Base-by-base conservation (phyloP, 1,284 basidiomycete species). In the Cystobasidium sp. region DNA sequence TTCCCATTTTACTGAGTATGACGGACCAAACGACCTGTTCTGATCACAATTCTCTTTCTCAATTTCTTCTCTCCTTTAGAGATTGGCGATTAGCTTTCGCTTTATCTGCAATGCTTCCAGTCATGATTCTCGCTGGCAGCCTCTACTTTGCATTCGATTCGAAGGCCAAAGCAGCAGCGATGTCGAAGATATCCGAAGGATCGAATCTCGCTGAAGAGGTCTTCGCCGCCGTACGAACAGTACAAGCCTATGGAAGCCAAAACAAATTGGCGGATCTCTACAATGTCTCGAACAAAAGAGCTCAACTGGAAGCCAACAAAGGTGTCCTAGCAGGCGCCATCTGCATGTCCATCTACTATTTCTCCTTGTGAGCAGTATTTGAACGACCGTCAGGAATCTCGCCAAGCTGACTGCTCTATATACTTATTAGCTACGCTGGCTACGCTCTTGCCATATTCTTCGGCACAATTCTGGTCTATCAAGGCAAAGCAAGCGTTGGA, bases 181-280 rank as follows among this genome's bases (percentile, higher is more conserved):
- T 96, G 70, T 88, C 90, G 73, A 84, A 89, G 71, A 87, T 96
- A 47, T 92, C 93, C 3, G 88, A 90, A 37, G 91, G 90, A 31
- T 94, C 94, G 49, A 89, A 87, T 3, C 83, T 97, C 12, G 95
- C 95, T 0, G 96, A 99, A 83, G 96, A 99, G 82, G 92, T 94
- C 78, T 91, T 99, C 70, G 90, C 91, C 0, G 92, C 91, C 20
- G 83, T 95, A 52, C 90, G 93, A 22, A 94, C 91, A 1, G 90
- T 93, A 0, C 94, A 97, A 77, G 95, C 96, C 0, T 99, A 98
- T 79, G 93, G 92, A 61, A 91, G 90, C 0, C 91, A 94, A 82
- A 83, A 81, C 9, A 85, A 86, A n/a, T 86, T 98, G 43, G 81
- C 88, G 5, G 78, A 81, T 1, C 83, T 93, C 52, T 99, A 97